phyloP scores from a whole-genome alignment of 2,329 filamentous ascomycete genomes.

The Aspergillus fischeri region DNA sequence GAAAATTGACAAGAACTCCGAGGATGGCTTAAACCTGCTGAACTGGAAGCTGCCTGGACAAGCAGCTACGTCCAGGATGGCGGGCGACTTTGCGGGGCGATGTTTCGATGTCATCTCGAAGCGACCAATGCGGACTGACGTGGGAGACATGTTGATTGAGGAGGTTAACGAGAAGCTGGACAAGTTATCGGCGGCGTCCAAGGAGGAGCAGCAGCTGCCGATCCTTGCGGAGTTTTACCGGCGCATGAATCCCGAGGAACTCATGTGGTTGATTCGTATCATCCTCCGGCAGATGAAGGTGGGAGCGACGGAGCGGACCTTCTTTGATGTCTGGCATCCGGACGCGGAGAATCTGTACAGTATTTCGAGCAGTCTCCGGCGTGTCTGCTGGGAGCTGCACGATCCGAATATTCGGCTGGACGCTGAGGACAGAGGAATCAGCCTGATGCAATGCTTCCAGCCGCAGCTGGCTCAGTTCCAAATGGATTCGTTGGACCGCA shows the following conservation, averaged over 20 bases:
- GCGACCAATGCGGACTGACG: constrained; percentile 67
- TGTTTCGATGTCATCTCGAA: constrained; percentile 86
- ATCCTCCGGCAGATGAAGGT: constrained; percentile 76
- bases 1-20: constrained; percentile 85
- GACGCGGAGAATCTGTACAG: constrained; percentile 77
- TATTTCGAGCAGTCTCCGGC: constrained; percentile 81
- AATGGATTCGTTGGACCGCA: constrained; percentile 73
- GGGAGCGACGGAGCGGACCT: constrained; percentile 79
- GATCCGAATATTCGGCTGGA: constrained; percentile 70
- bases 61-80: constrained; percentile 58
- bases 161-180: constrained; percentile 88
- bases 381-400: constrained; percentile 91
- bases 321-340: constrained; percentile 78
- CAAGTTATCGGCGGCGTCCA: constrained; percentile 66
- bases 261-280: constrained; percentile 93
- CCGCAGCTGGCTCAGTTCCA: constrained; percentile 93
- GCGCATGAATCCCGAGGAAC: constrained; percentile 86
- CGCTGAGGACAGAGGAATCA: constrained; percentile 68
- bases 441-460: constrained; percentile 92
- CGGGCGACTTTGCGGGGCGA: constrained; percentile 87
- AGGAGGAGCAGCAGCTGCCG: constrained; percentile 77
- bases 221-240: constrained; percentile 83
- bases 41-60: constrained; percentile 90
- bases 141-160: constrained; percentile 76
- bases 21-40: constrained; percentile 78